These are phyloP conservation scores for Symmetrospora coprosmae DNA, from an alignment of 768 basidiomycete species.

Conservation along the genomic window DNA sequence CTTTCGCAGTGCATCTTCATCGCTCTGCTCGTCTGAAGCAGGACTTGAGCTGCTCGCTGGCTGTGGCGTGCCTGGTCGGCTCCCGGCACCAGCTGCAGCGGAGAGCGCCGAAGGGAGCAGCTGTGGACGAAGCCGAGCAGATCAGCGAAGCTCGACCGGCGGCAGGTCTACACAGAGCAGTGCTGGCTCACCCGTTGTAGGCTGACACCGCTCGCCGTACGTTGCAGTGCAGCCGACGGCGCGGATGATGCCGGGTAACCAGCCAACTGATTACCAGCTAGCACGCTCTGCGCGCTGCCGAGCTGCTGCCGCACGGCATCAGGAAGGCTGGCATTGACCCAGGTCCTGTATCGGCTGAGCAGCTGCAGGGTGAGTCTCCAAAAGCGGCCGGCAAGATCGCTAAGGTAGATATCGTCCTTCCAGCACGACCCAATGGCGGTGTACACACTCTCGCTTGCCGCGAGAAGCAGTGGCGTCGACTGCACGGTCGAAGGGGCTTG, in stretches of 20 bases:
- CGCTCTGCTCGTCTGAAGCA: constrained; percentile 44
- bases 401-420: constrained; percentile 72
- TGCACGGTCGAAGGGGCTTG: constrained; percentile 1
- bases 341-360: constrained; percentile 60
- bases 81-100: neutral
- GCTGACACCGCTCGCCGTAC: neutral
- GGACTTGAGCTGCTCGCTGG: constrained; percentile 29
- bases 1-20: constrained; percentile 48
- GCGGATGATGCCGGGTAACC: too few species aligned
- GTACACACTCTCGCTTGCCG: constrained; percentile 45
- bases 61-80: constrained; percentile 11
- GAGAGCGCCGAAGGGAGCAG: neutral
- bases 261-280: too few species aligned
- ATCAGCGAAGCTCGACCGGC: neutral
- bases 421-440: constrained; percentile 64
- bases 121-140: constrained; percentile 1
- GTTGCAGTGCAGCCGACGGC: neutral
- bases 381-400: constrained; percentile 66
- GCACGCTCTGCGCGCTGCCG: too few species aligned
- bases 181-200: constrained; percentile 10
- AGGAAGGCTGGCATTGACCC: constrained; percentile 53
- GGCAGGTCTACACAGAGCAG: neutral
- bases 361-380: constrained; percentile 90
- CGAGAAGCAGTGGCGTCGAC: constrained; percentile 27
- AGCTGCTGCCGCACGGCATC: constrained; percentile 3